Evolutionary conservation across 176 grass and related monocot genomes (phyloP).

Genomic region (Thalia dealbata): DNA sequence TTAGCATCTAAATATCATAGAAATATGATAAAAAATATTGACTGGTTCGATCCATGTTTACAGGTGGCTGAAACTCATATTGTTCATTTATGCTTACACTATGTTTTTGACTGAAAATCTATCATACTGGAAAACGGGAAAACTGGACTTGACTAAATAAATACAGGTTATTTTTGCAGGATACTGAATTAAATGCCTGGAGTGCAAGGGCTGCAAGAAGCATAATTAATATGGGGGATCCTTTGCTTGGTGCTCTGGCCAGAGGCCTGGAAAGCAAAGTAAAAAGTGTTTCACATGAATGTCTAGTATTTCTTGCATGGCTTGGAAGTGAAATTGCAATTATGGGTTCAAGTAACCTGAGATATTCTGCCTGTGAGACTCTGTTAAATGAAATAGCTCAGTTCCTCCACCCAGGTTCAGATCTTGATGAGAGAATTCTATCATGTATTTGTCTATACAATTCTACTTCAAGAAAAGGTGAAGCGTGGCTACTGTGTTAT

Average conservation of each 20-base stretch:
- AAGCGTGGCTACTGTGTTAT: background rate
- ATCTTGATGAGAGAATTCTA: constrained; percentile 75
- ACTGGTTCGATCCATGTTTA: constrained; percentile 83
- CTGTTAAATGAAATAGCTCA: constrained; percentile 50
- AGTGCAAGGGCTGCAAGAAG: constrained; percentile 40
- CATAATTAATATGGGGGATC: constrained; percentile 40
- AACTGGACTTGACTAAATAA: background rate
- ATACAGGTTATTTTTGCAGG: constrained; percentile 28
- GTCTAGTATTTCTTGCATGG: constrained; percentile 61
- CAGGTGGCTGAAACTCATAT: constrained; percentile 31
- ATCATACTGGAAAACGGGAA: no score
- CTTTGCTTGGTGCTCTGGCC: constrained; percentile 45
- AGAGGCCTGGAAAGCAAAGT: constrained; percentile 75
- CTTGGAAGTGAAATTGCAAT: constrained; percentile 65
- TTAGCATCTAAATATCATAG: constrained; percentile 53
- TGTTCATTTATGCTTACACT: no score
- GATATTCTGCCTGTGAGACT: constrained; percentile 56
- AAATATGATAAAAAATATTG: constrained; percentile 74
- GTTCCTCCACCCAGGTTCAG: constrained; percentile 69
- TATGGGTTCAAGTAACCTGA: constrained; percentile 43
- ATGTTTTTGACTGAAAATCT: no score
- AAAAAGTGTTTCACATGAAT: constrained; percentile 63
- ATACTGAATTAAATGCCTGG: constrained; percentile 75
- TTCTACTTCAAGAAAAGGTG: constrained; percentile 95
- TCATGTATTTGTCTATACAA: constrained; percentile 85